Base-by-base conservation (phyloP, 164 flowering plant species). In the Nymphaea colorata region DNA sequence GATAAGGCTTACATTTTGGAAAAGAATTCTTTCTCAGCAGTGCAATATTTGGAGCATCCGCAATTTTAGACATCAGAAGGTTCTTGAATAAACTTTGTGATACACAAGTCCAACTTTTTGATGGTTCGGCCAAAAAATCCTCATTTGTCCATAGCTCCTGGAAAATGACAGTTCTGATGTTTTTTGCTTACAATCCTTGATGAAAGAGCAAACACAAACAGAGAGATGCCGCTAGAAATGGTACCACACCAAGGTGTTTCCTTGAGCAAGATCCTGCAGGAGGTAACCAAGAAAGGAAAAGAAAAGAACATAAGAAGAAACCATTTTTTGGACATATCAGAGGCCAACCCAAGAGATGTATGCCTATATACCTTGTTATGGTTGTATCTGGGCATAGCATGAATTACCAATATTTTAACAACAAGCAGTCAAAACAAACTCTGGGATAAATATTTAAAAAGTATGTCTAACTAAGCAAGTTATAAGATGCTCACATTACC, bases 401-500 rank as follows among this genome's bases (percentile, higher is more conserved):
- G 36, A 25, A 25, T 25, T 25, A 25, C 1, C 36, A 25, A 25
- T 25, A 25, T 25, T 25, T 25, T 25, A 25, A 1, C 36, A 25
- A 1, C 36, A 25, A 25, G 36, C 36, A 25, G 36, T 25, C 8
- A 51, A 10, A 51, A 51, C 57, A 51, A 10, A 8, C 14, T 8
- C 15, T 51, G 57, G 14, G 55, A 15, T 51, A 51, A 3, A 8
- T 4, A 51, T 8, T 15, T 51, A 3, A 51, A 51, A 51, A 51
- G 7, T 8, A 51, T 15, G 14, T 8, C 15, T 8, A 51, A 51
- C 14, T 51, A 15, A 51, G 2, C 57, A 10, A 51, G 8, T 15
- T 51, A 51, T 51, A 10, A 7, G 8, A 8, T 51, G 8, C 57
- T 51, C 3, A 15, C 8, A 51, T 15, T 80, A 84, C 95, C 87